Conservation (phyloP, 768 basidiomycete genomes). For the Kwoniella botswanensis region DNA sequence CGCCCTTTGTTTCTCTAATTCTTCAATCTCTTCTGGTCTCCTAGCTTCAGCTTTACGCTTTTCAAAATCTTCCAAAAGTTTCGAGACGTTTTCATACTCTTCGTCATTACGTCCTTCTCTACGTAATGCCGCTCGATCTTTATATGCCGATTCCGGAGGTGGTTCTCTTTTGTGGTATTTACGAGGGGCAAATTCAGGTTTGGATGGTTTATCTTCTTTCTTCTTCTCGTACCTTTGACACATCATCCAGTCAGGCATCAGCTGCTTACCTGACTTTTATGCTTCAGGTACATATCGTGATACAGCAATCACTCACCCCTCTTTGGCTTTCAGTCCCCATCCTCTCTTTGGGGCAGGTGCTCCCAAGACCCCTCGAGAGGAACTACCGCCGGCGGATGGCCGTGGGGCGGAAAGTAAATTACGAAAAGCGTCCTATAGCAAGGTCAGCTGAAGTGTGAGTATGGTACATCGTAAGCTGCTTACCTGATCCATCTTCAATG, state of each 20-base stretch:
- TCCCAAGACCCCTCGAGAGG: conserved; percentile 14
- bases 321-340: conserved; percentile 16
- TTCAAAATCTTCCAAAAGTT: conserved; percentile 81
- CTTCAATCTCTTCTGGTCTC: conserved; percentile 18
- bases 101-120: conserved; percentile 55
- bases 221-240: conserved; percentile 18
- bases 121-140: conserved; percentile 56
- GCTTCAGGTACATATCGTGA: background rate
- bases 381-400: conserved; percentile 6
- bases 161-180: conserved; percentile 41
- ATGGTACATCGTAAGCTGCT: background rate
- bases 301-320: conserved; percentile 22
- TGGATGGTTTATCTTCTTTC: conserved; percentile 27
- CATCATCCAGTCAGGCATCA: background rate
- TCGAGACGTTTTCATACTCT: conserved; percentile 68
- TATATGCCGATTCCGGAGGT: conserved; percentile 31
- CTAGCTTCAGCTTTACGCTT: conserved; percentile 63
- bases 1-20: conserved; percentile 75
- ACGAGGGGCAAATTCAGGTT: conserved; percentile 44
- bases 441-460: background rate
- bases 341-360: conserved; percentile 30
- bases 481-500: conserved; percentile 22
- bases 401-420: conserved; percentile 31
- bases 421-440: conserved; percentile 32
- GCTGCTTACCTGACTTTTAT: no score